These are phyloP conservation scores for Cryptococcus neoformans DNA, from an alignment of 1,284 basidiomycete genomes.

Conservation along the genomic window DNA sequence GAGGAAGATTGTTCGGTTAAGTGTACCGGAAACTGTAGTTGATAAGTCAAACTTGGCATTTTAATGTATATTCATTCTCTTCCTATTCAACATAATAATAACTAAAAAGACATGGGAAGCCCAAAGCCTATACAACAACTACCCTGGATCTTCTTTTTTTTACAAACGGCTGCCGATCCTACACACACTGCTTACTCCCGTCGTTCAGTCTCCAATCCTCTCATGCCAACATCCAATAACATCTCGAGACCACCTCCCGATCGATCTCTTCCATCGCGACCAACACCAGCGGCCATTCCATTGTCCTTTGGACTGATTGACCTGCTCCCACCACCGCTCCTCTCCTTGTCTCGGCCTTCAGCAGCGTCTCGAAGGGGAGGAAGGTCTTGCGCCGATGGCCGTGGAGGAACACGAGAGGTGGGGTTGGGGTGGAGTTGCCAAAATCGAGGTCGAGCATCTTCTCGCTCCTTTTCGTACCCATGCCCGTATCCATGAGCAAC, in stretches of 20 bases:
- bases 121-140: not conserved
- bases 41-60: no score
- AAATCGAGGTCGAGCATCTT: constrained; percentile 7
- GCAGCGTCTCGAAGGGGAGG: not conserved
- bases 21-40: no score
- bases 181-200: not conserved
- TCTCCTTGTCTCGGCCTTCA: not conserved
- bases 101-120: not conserved
- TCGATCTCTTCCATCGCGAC: constrained; percentile 3
- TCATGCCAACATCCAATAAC: constrained; percentile 28
- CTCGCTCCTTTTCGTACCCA: not conserved
- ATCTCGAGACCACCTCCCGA: constrained; percentile 26
- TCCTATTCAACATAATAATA: no score
- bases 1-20: no score
- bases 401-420: not conserved
- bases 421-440: constrained; percentile 9
- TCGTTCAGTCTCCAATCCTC: not conserved
- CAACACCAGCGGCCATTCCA: not conserved
- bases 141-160: not conserved
- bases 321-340: not conserved
- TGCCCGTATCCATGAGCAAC: not conserved
- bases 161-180: not conserved
- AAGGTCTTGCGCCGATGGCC: not conserved
- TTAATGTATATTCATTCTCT: no score
- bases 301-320: constrained; percentile 4